These are phyloP conservation scores for Oemleria cerasiformis DNA, from an alignment of 306 rosid genomes.

Conservation along the genomic window DNA sequence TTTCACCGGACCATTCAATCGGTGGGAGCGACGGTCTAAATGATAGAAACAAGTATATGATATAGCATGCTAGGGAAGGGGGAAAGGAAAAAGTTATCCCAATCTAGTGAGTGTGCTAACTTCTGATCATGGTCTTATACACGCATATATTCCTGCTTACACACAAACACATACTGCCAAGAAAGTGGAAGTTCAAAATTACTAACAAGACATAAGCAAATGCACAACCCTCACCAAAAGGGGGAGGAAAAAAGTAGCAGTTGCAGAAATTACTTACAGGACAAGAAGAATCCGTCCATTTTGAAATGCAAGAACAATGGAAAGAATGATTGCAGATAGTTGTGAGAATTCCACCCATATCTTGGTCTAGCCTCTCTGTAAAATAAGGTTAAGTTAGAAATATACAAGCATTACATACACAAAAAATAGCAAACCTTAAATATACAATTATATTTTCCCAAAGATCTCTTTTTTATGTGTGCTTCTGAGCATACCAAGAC, in stretches of 20 bases:
- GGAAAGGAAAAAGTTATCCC: background rate
- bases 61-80: background rate
- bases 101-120: background rate
- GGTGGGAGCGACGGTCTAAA: too few species aligned
- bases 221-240: conserved; percentile 3
- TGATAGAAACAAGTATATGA: background rate
- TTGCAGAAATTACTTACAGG: conserved; percentile 60
- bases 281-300: conserved; percentile 95
- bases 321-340: conserved; percentile 98
- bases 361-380: conserved; percentile 92
- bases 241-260: background rate
- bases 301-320: conserved; percentile 92
- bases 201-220: background rate
- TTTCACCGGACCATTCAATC: too few species aligned
- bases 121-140: background rate
- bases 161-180: background rate
- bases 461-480: background rate
- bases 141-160: background rate
- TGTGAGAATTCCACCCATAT: conserved; percentile 78
- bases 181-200: background rate
- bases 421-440: background rate
- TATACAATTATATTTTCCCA: background rate
- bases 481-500: conserved; percentile 55
- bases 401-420: background rate
- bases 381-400: conserved; percentile 16